Evolutionary conservation across 768 basidiomycete genomes (phyloP), one percentile per base, ranked within the genome.

Genomic region (Rhizopogon rudus): DNA sequence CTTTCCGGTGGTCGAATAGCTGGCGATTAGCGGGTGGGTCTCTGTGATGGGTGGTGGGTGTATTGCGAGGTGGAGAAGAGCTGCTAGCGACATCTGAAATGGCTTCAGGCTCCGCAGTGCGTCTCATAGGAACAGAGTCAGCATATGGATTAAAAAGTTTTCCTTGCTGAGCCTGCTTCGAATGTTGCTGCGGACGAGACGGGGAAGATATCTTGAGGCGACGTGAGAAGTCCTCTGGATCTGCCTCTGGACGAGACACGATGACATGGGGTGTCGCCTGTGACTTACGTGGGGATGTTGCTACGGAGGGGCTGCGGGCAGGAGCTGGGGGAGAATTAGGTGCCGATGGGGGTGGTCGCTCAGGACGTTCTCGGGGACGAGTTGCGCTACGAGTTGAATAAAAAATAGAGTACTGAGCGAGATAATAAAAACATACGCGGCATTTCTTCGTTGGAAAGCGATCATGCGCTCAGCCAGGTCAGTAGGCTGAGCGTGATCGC

Each of bases 1-100:
- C 91, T 63, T 91, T 86, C 40, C 90, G 80, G 56, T 90, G 91
- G 65, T 98, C 93, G 55, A 93, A 95, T 0, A 97, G 81, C 57
- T 88, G 88, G 8, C 76, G 73, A 44, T 70, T 67, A 5, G 66
- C 13, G 60, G 44, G 70, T 31, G 52, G 56, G 52, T 54, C 66
- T 41, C 84, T 73, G 6, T 70, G 58, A 8, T 77, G 68, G 3
- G 76, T 60, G 10, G 69, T 65, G 10, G 70, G 60, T 35, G 70
- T 48, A 28, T 55, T 59, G 39, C 68, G 62, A 17, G 69, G 69
- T 33, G 67, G 57, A 61, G 81, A 77, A 0, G 84, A 82, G 62
- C 74, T 80, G 51, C 78, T 72, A 6, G 74, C 76, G 20, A 75
- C 73, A 53, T 90, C 89, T 0, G 85, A 84, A 61, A 79, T 79